Percentiles rank a stretch among this genome's conserved stretches.
These are phyloP conservation scores for Barnettozyma pratensis DNA, from an alignment of 805 yeast species.

Conservation along the genomic window DNA sequence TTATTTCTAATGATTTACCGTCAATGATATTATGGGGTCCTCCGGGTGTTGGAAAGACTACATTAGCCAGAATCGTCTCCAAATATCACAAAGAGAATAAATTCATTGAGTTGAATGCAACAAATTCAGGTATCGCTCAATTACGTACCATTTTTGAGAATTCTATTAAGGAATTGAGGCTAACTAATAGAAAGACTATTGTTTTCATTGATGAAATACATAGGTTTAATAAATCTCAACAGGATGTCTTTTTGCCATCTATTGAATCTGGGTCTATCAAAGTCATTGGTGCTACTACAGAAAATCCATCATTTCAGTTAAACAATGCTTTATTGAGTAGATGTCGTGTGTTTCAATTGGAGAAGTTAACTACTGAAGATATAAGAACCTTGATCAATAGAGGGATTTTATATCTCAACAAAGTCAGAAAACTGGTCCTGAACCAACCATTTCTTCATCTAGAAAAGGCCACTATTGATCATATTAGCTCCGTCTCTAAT, in stretches of 20 bases:
- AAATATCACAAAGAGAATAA: constrained; percentile 36
- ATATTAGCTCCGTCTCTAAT: constrained; percentile 66
- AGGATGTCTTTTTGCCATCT: constrained; percentile 78
- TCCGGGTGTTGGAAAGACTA: constrained; percentile 90
- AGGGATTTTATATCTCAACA: constrained; percentile 57
- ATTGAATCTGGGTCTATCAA: constrained; percentile 80
- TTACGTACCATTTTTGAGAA: constrained; percentile 54
- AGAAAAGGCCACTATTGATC: constrained; percentile 51
- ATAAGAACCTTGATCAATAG: constrained; percentile 46
- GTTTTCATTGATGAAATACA: constrained; percentile 93
- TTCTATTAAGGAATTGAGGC: constrained; percentile 30
- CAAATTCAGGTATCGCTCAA: constrained; percentile 63
- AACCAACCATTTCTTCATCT: constrained; percentile 47
- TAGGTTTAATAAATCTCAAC: constrained; percentile 79
- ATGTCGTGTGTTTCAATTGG: constrained; percentile 72
- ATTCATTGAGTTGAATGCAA: constrained; percentile 82
- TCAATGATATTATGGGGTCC: constrained; percentile 93
- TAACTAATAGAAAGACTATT: constrained; percentile 52
- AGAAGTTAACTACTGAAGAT: constrained; percentile 46
- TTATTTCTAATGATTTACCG: constrained; percentile 61
- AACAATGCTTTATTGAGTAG: constrained; percentile 81
- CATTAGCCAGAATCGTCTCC: constrained; percentile 57
- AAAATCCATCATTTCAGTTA: constrained; percentile 81
- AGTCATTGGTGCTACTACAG: constrained; percentile 95
- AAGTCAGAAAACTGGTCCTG: constrained; percentile 49